Evolutionary conservation across 2,329 filamentous ascomycete genomes (phyloP), one percentile per base, ranked within the genome.

Genomic region (Tolypocladium sp.): DNA sequence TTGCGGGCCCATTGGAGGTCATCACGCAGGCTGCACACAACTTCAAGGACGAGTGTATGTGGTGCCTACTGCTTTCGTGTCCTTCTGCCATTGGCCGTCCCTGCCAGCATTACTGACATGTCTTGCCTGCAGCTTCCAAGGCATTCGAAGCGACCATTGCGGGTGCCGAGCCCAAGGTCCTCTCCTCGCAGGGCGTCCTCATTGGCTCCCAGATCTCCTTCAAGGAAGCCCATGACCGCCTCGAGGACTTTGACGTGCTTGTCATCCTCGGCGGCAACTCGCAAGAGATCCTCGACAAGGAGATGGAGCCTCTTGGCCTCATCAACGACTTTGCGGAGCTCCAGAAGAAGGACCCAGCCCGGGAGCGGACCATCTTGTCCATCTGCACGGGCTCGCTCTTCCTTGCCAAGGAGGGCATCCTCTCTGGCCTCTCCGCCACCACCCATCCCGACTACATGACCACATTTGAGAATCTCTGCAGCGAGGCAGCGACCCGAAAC

Each of bases 401-500:
- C 76, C 84, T 93, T 56, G 91, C 87, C 62, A 80, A 89, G 69
- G 82, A 87, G 68, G 90, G 90, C 65, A 84, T 94, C 70, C 84
- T 95, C 62, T 84, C 87, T 64, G 91, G 91, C 63, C 80, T 94
- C 33, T 86, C 87, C 37, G 90, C 89, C 66, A 95, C 91, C 63
- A 93, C 89, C 60, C 91, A 94, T 73, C 87, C 89, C 61, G 89
- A 94, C 74, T 86, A 80, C 76, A 82, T 92, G 67, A 91, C 90
- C 72, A 88, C 84, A 64, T 85, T 95, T 69, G 91, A 94, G 79
- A 92, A 86, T 67, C 76, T 92, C 65, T 92, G 89, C 79, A 89
- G 88, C 72, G 86, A 90, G 64, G 84, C 86, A 55, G 83, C 88
- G 53, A 83, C 84, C 60, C 81, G 85, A 63, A 85, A 90, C 72